Conservation (phyloP, 2,329 filamentous ascomycete genomes). For the Nemania sp. region DNA sequence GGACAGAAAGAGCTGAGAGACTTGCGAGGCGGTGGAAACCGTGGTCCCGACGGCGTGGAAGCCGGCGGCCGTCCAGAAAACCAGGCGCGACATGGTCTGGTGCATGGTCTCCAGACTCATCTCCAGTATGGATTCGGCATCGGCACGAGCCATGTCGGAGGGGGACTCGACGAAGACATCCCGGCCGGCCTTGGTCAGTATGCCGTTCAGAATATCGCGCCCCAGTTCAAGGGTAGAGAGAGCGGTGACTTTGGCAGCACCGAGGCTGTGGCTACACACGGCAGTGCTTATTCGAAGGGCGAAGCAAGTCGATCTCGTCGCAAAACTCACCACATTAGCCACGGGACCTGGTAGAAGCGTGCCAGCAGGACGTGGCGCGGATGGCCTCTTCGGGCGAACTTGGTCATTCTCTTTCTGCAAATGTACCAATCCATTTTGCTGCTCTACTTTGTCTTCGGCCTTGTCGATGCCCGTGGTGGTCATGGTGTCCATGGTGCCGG, state of each 20-base stretch:
- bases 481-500: slow-evolving; percentile 2
- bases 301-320: slow-evolving; percentile 63
- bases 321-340: slow-evolving; percentile 63
- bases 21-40: slow-evolving; percentile 57
- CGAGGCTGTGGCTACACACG: slow-evolving; percentile 57
- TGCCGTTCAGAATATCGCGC: slow-evolving; percentile 58
- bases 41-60: slow-evolving; percentile 63
- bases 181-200: slow-evolving; percentile 56
- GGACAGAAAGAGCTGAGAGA: slow-evolving; percentile 61
- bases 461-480: slow-evolving; percentile 18
- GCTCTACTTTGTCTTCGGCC: not conserved
- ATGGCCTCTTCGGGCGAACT: not conserved
- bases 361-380: slow-evolving; percentile 36
- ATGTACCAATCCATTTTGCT: slow-evolving; percentile 11
- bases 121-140: slow-evolving; percentile 62
- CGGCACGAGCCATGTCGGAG: slow-evolving; percentile 53
- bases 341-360: slow-evolving; percentile 63
- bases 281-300: slow-evolving; percentile 58
- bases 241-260: slow-evolving; percentile 59
- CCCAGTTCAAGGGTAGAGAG: slow-evolving; percentile 62
- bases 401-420: not conserved
- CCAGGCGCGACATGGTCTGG: slow-evolving; percentile 59
- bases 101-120: slow-evolving; percentile 61
- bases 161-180: slow-evolving; percentile 52
- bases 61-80: slow-evolving; percentile 65